Conservation (phyloP, 2,329 filamentous ascomycete species). For the Aspergillus latus region DNA sequence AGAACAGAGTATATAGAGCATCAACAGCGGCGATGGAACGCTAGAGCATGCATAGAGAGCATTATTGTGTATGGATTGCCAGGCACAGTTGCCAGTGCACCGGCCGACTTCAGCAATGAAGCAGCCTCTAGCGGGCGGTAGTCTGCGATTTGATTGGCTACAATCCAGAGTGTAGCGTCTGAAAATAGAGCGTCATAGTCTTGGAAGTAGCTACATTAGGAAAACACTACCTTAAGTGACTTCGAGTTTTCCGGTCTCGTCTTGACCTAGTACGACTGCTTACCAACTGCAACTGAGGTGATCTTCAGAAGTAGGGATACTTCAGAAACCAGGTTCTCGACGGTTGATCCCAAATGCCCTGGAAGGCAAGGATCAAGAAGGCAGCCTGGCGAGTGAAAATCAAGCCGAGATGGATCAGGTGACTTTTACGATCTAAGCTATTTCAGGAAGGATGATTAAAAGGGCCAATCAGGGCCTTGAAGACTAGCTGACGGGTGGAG, state of each 20-base stretch:
- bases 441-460: constrained; percentile 2
- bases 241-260: too few species aligned
- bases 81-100: not conserved
- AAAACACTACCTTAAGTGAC: too few species aligned
- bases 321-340: not conserved
- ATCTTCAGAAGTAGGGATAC: too few species aligned
- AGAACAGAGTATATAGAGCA: too few species aligned
- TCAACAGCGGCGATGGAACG: too few species aligned
- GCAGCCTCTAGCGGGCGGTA: not conserved
- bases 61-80: not conserved
- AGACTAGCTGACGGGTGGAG: not conserved
- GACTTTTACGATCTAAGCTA: not conserved
- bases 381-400: not conserved
- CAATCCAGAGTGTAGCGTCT: not conserved
- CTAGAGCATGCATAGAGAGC: not conserved
- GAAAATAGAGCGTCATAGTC: not conserved
- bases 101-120: not conserved
- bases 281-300: not conserved
- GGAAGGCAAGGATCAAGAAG: not conserved
- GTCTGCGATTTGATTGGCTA: not conserved
- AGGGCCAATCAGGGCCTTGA: not conserved
- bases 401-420: constrained; percentile 4
- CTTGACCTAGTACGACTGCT: too few species aligned
- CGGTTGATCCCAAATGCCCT: not conserved
- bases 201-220: not conserved